Evolutionary conservation across 805 yeast genomes (phyloP).

Genomic region (Lipomyces anomalus): DNA sequence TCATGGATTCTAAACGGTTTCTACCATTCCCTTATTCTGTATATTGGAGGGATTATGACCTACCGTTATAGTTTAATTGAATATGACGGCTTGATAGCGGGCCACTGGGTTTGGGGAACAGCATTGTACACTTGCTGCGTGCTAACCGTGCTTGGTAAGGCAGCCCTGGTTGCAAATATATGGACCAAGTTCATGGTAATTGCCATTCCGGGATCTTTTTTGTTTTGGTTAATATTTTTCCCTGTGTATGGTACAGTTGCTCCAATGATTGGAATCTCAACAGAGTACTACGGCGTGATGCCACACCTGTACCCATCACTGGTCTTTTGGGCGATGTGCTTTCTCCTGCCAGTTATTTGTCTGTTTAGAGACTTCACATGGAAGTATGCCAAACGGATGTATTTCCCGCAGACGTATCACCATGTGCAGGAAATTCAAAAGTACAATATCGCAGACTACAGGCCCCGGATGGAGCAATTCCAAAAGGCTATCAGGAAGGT

Average conservation of each 20-base stretch:
- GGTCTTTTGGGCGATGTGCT: slow-evolving; percentile 74
- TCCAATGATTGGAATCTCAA: slow-evolving; percentile 74
- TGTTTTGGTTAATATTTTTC: slow-evolving; percentile 76
- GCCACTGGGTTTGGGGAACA: slow-evolving; percentile 95
- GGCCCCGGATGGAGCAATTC: slow-evolving; percentile 95
- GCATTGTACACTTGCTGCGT: slow-evolving; percentile 82
- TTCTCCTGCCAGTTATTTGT: slow-evolving; percentile 73
- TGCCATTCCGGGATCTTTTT: slow-evolving; percentile 92
- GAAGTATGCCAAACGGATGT: slow-evolving; percentile 91
- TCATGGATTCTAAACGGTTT: slow-evolving; percentile 96
- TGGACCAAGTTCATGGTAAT: slow-evolving; percentile 92
- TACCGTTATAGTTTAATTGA: slow-evolving; percentile 63
- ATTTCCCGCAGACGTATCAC: slow-evolving; percentile 87
- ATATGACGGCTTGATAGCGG: slow-evolving; percentile 59
- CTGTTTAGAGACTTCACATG: slow-evolving; percentile 82
- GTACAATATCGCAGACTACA: slow-evolving; percentile 83
- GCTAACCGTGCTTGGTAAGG: slow-evolving; percentile 87
- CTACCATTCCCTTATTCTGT: slow-evolving; percentile 83
- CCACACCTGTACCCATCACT: slow-evolving; percentile 69
- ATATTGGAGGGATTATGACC: slow-evolving; percentile 62
- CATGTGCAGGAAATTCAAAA: slow-evolving; percentile 95
- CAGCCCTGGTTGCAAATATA: slow-evolving; percentile 81
- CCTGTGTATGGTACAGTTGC: slow-evolving; percentile 84
- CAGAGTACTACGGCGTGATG: slow-evolving; percentile 77
- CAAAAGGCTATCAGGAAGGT: slow-evolving; percentile 96